phyloP scores from a whole-genome alignment of 2,329 filamentous ascomycete species.

The Fonsecaea multimorphosa region DNA sequence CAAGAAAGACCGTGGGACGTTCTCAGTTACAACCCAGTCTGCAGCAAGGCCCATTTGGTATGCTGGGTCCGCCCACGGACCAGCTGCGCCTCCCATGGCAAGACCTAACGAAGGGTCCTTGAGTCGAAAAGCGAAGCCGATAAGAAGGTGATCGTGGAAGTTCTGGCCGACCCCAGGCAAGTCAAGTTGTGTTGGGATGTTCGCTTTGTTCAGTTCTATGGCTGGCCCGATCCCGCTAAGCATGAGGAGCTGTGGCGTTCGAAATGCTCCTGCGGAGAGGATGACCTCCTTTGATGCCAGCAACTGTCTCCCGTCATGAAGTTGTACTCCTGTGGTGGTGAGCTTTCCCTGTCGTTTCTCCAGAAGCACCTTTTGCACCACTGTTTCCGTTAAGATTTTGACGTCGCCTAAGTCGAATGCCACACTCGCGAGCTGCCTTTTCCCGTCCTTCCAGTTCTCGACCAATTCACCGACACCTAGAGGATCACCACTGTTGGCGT shows the following conservation, averaged over 20 bases:
- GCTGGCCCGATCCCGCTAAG: slow-evolving; percentile 66
- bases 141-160: slow-evolving; percentile 60
- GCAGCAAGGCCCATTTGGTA: slow-evolving; percentile 46
- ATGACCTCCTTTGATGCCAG: slow-evolving; percentile 54
- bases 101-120: slow-evolving; percentile 41
- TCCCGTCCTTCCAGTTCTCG: slow-evolving; percentile 42
- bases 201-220: slow-evolving; percentile 58
- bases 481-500: slow-evolving; percentile 42
- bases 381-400: slow-evolving; percentile 39
- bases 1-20: slow-evolving; percentile 42
- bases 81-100: slow-evolving; percentile 43
- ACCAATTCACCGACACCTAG: slow-evolving; percentile 42
- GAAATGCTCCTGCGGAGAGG: slow-evolving; percentile 62
- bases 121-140: slow-evolving; percentile 20
- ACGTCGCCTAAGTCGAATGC: slow-evolving; percentile 41
- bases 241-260: slow-evolving; percentile 69
- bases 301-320: slow-evolving; percentile 41
- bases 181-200: slow-evolving; percentile 61
- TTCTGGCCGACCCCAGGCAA: slow-evolving; percentile 69
- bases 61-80: slow-evolving; percentile 46
- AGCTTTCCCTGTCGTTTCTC: slow-evolving; percentile 27
- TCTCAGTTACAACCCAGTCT: slow-evolving; percentile 47
- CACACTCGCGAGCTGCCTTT: slow-evolving; percentile 42
- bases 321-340: slow-evolving; percentile 40
- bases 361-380: slow-evolving; percentile 39